These are phyloP conservation scores for Blastomyces gilchristii DNA, from an alignment of 2,329 filamentous ascomycete genomes.

Conservation along the genomic window DNA sequence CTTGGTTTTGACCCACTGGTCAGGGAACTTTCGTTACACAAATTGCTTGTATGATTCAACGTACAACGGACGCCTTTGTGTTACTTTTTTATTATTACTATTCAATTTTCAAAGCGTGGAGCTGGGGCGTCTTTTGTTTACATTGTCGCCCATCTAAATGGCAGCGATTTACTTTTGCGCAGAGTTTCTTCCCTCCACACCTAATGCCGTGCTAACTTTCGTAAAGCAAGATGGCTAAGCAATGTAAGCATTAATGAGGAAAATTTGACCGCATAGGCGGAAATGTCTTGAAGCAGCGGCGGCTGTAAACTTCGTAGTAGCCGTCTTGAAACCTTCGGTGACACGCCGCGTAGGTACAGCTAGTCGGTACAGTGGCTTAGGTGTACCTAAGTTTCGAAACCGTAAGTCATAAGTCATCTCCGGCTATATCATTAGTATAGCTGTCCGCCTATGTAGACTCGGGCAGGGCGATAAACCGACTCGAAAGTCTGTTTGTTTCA, in stretches of 20 bases:
- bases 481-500: not conserved
- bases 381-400: not conserved
- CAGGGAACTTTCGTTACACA: conserved; percentile 4
- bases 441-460: not conserved
- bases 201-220: not conserved
- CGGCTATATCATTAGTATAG: not conserved
- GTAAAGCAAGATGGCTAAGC: not conserved
- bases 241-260: not conserved
- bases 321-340: not conserved
- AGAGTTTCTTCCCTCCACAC: not conserved
- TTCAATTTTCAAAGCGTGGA: conserved; percentile 5
- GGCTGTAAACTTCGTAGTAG: not conserved
- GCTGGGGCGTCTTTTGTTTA: not conserved
- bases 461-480: not conserved
- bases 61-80: conserved; percentile 1
- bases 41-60: not conserved
- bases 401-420: not conserved
- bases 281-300: not conserved
- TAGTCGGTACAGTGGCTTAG: not conserved
- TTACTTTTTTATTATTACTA: conserved; percentile 2
- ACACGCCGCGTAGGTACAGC: not conserved
- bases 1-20: conserved; percentile 61
- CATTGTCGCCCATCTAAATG: not conserved
- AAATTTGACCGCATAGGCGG: not conserved
- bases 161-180: not conserved